Percentiles rank a stretch among this genome's conserved stretches.
phyloP scores from a whole-genome alignment of 768 basidiomycete species.

The Leccinum pellstonianum region DNA sequence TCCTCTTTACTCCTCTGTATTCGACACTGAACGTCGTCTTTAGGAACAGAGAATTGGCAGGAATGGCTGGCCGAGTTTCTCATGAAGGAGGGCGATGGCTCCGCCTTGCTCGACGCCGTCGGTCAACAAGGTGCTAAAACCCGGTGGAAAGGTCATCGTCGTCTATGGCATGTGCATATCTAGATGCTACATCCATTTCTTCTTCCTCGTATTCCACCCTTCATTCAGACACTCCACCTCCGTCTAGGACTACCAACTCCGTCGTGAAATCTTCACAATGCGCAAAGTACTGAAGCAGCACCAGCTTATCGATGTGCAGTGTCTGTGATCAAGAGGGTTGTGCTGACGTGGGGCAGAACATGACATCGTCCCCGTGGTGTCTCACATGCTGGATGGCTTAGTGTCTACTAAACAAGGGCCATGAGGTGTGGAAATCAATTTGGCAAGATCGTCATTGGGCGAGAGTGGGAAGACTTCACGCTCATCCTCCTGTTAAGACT shows the following conservation, averaged over 20 bases:
- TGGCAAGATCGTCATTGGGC: conserved; percentile 71
- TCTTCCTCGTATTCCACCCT: neutral
- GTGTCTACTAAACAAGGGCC: conserved; percentile 63
- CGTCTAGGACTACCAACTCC: conserved; percentile 24
- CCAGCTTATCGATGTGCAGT: conserved; percentile 61
- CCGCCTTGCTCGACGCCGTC: too few relatives aligned
- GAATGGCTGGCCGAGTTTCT: too few relatives aligned
- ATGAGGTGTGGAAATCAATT: conserved; percentile 62
- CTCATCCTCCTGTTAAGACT: neutral
- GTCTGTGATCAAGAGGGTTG: conserved; percentile 2
- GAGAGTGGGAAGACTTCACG: conserved; percentile 17
- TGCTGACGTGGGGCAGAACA: conserved; percentile 42
- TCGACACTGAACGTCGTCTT: too few relatives aligned
- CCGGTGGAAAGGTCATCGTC: conserved; percentile 58
- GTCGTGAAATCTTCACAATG: conserved; percentile 67
- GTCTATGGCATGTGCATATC: conserved; percentile 61
- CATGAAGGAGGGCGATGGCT: too few relatives aligned
- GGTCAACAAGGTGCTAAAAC: conserved; percentile 26
- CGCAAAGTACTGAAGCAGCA: conserved; percentile 73
- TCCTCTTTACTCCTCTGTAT: too few relatives aligned
- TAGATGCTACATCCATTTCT: neutral
- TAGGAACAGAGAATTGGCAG: too few relatives aligned
- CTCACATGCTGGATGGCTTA: conserved; percentile 65
- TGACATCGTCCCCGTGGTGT: conserved; percentile 67
- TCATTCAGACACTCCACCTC: conserved; percentile 10